phyloP scores from a whole-genome alignment of 2,329 filamentous ascomycete species.

The Huntiella omanensis region DNA sequence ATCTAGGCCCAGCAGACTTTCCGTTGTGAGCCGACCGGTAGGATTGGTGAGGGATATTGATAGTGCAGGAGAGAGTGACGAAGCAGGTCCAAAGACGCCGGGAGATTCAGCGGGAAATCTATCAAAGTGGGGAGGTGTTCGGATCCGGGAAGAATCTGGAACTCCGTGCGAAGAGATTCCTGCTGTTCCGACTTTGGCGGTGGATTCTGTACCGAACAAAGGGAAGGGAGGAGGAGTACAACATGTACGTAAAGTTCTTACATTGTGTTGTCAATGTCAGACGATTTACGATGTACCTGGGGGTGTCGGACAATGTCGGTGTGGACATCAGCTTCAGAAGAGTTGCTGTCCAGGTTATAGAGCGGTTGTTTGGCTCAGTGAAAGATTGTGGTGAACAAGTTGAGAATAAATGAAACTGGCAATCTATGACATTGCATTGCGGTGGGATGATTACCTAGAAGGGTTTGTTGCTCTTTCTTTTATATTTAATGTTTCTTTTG shows the following conservation, averaged over 20 bases:
- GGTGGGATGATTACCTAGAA: too few relatives aligned
- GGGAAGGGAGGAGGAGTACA: slow-evolving; percentile 16
- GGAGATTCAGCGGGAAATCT: neutral
- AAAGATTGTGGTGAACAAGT: neutral
- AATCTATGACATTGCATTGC: neutral
- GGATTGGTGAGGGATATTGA: slow-evolving; percentile 7
- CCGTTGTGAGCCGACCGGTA: neutral
- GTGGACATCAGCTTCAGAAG: neutral
- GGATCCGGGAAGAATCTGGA: neutral
- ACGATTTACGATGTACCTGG: neutral
- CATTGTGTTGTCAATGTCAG: neutral
- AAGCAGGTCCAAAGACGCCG: slow-evolving; percentile 4
- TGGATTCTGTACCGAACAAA: slow-evolving; percentile 2
- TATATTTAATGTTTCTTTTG: too few relatives aligned
- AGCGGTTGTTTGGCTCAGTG: neutral
- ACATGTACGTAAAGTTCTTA: neutral
- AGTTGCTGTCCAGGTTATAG: neutral
- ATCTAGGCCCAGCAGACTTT: neutral
- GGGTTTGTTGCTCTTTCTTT: too few relatives aligned
- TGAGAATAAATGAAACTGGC: neutral
- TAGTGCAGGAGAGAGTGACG: slow-evolving; percentile 7
- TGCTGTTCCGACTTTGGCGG: slow-evolving; percentile 3
- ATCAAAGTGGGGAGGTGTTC: neutral
- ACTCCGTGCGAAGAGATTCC: slow-evolving; percentile 1
- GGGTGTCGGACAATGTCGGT: too few relatives aligned